phyloP scores from a whole-genome alignment of 352 stramenopile species.

The Globisporangium splendens region DNA sequence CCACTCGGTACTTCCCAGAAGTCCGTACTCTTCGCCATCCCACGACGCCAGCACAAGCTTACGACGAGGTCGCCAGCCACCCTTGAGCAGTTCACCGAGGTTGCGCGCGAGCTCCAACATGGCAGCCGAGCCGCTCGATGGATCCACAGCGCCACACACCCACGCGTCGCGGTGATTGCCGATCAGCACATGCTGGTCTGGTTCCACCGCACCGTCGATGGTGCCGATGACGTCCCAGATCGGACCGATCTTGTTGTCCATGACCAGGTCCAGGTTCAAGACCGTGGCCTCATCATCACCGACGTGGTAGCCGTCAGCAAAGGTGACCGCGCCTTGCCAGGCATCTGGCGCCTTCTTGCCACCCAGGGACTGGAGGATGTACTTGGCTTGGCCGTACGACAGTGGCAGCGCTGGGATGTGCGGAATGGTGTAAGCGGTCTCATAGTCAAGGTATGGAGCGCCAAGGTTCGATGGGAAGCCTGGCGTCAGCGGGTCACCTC shows the following conservation, averaged over 20 bases:
- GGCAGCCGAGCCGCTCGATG: conserved; percentile 71
- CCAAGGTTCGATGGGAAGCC: conserved; percentile 43
- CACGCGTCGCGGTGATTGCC: conserved; percentile 91
- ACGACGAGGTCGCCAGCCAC: conserved; percentile 62
- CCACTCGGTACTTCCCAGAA: conserved; percentile 84
- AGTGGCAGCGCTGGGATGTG: conserved; percentile 66
- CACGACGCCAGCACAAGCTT: conserved; percentile 81
- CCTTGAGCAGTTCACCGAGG: conserved; percentile 56
- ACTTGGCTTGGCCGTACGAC: conserved; percentile 77
- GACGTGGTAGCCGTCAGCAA: conserved; percentile 68
- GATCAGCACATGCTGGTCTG: conserved; percentile 78
- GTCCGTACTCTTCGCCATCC: conserved; percentile 83
- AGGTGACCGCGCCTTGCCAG: conserved; percentile 61
- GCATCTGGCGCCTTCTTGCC: conserved; percentile 44
- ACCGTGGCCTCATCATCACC: conserved; percentile 62
- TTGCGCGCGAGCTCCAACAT: conserved; percentile 83
- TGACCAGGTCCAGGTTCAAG: conserved; percentile 59
- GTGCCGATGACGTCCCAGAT: conserved; percentile 89
- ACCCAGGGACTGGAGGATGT: conserved; percentile 64
- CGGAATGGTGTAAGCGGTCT: conserved; percentile 56
- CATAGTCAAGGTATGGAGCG: conserved; percentile 33
- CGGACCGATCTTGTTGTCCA: conserved; percentile 71
- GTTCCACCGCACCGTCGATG: conserved; percentile 54
- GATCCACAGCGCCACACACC: conserved; percentile 86
- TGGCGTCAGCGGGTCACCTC: conserved; percentile 65